Base-by-base conservation (phyloP, 129 eudicot genomes). In the Flaveria trinervia region DNA sequence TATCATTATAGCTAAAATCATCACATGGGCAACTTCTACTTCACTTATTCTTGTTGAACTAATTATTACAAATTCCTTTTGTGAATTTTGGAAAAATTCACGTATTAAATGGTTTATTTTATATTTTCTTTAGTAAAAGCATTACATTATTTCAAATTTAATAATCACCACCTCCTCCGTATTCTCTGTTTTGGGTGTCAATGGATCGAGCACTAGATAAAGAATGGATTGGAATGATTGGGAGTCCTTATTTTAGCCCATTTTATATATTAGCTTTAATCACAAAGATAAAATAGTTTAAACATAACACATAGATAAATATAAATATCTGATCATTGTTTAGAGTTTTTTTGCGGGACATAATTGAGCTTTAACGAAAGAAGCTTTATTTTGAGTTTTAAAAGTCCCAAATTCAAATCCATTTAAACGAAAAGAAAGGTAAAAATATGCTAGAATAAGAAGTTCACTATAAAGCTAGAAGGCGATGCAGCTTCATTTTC, bases 171-270 rank as follows among this genome's bases (percentile, higher is more conserved):
- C 41, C 41, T 59, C 60, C 61, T 73, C 59, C 48, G 14, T 41
- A 59, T 73, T 73, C 70, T 59, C 28, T 44, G 70, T 52, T 52
- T 52, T 33, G 46, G 43, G 78, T 73, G 57, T 73, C 45, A 59
- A 73, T 73, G 77, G 56, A 59, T 43, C 70, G 15, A 44, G 68
- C 70, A 43, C 78, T 20, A 56, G 25, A 57, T 43, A 73, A 73
- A 60, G 70, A 43, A 59, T 57, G 78, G 57, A 43, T 45, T 59
- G 46, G 45, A 44, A 36, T 73, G 28, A 46, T 25, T 73, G 70
- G 57, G 15, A 25, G 18, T 20, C 49, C 23, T 15, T 15, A 36
- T 36, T 36, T 36, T 50, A 28, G 64, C 75, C 16, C 45, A 50
- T 68, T 45, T 12, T 13, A 69, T 69, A 45, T 26, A 13, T 20